These are phyloP conservation scores for Chlamydomonas reinhardtii DNA, from an alignment of 163 green algal species.

Conservation along the genomic window DNA sequence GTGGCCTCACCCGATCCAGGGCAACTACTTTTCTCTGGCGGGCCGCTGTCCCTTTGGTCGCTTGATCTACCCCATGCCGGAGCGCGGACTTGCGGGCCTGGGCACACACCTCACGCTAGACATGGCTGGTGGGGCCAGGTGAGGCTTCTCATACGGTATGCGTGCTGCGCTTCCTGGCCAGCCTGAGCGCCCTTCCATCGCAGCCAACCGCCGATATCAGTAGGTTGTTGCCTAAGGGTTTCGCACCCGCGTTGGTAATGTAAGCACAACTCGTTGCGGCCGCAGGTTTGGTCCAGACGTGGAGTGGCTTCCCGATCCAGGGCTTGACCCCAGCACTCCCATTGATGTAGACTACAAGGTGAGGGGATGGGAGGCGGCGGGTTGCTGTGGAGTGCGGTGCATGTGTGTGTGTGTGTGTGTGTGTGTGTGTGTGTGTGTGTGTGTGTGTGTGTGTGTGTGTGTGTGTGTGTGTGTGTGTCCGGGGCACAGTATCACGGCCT, in stretches of 20 bases:
- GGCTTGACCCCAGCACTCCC: background rate
- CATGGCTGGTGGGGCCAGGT: slow-evolving; percentile 67
- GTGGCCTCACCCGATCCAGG: background rate
- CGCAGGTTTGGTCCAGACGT: slow-evolving; percentile 91
- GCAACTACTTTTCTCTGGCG: slow-evolving; percentile 49
- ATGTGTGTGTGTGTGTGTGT: no score
- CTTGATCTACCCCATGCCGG: slow-evolving; percentile 91
- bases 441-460: no score
- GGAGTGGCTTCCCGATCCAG: slow-evolving; percentile 73
- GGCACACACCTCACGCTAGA: slow-evolving; percentile 93
- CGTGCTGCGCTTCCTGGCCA: no score
- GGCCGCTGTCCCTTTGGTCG: slow-evolving; percentile 73
- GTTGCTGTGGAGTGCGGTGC: background rate
- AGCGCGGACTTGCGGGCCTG: slow-evolving; percentile 76
- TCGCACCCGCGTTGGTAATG: no score
- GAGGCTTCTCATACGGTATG: no score
- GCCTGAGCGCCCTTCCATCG: no score
- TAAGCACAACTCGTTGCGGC: slow-evolving; percentile 70
- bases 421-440: no score
- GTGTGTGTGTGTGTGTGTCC: no score
- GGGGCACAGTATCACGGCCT: no score
- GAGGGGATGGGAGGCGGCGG: background rate
- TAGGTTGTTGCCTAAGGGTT: no score
- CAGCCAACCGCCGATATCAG: no score
- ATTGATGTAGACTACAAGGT: slow-evolving; percentile 75